phyloP scores from a whole-genome alignment of 768 basidiomycete genomes.

The Tephrocybe sp. region DNA sequence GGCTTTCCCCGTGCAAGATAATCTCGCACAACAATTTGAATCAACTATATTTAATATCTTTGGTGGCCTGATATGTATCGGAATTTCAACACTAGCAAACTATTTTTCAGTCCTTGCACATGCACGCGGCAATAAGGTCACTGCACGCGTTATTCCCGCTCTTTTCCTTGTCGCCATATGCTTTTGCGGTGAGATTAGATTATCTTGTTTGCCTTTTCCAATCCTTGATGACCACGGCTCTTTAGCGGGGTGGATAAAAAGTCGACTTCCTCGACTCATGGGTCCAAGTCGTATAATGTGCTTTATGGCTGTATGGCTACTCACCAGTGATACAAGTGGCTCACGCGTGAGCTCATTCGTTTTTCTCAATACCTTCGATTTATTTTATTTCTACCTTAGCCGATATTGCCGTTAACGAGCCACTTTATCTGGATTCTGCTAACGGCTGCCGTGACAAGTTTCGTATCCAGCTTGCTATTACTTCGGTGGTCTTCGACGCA shows the following conservation, averaged over 20 bases:
- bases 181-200: constrained; percentile 30
- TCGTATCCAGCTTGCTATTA: constrained; percentile 35
- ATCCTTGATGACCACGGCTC: not conserved
- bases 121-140: constrained; percentile 17
- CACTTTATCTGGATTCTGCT: constrained; percentile 41
- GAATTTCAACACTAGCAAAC: constrained; percentile 22
- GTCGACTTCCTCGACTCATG: constrained; percentile 42
- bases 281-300: constrained; percentile 43
- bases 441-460: constrained; percentile 33
- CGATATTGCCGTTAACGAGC: constrained; percentile 26
- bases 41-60: constrained; percentile 39
- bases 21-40: constrained; percentile 47
- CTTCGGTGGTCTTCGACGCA: constrained; percentile 42
- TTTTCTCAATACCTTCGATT: not conserved
- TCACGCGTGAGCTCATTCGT: constrained; percentile 22
- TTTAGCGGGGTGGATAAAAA: constrained; percentile 32
- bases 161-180: constrained; percentile 37
- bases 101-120: constrained; percentile 18
- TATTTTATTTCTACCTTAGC: not conserved
- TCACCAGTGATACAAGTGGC: constrained; percentile 35
- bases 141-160: constrained; percentile 35
- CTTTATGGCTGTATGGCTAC: constrained; percentile 45
- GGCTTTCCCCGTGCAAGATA: constrained; percentile 45
- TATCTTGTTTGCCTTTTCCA: not conserved
- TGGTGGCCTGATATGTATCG: constrained; percentile 40